A percentile compares a stretch with the other conserved stretches of the same genome.
These are phyloP conservation scores for Acacia pycnantha DNA, from an alignment of 331 rosid genomes.

Conservation along the genomic window DNA sequence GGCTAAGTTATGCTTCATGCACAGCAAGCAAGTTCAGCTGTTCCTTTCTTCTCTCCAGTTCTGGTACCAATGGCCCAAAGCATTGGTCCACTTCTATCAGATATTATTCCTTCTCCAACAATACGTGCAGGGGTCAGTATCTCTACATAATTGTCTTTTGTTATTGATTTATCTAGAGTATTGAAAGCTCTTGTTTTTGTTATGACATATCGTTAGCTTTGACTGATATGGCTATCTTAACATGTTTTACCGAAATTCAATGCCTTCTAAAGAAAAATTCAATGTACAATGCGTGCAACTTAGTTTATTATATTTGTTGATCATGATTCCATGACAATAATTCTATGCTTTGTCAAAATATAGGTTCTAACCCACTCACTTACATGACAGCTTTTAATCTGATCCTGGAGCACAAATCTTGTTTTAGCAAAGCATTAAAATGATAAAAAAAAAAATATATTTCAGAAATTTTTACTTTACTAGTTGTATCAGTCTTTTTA, in stretches of 20 bases:
- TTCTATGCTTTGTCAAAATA: neutral
- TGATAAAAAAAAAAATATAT: neutral
- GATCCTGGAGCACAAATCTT: neutral
- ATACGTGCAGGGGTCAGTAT: slow-evolving; percentile 87
- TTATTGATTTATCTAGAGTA: neutral
- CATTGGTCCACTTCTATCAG: slow-evolving; percentile 89
- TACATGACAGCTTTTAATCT: neutral
- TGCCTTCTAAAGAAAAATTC: neutral
- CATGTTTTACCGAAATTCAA: neutral
- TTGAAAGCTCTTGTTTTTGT: neutral
- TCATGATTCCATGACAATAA: neutral
- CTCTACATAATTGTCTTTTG: slow-evolving; percentile 25
- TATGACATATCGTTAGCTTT: neutral
- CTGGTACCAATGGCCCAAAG: slow-evolving; percentile 90
- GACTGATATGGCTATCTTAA: neutral
- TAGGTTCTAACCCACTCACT: neutral
- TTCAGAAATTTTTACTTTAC: slow-evolving; percentile 17
- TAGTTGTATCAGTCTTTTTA: slow-evolving; percentile 7
- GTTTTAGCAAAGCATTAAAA: neutral
- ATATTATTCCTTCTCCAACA: slow-evolving; percentile 87
- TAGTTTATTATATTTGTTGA: neutral
- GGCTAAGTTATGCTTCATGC: slow-evolving; percentile 27
- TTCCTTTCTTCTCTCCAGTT: slow-evolving; percentile 95
- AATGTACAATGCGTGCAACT: neutral
- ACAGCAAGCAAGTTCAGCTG: slow-evolving; percentile 92